Base-by-base conservation (phyloP, 768 basidiomycete species). In the Chalciporus pseudorubinellus region DNA sequence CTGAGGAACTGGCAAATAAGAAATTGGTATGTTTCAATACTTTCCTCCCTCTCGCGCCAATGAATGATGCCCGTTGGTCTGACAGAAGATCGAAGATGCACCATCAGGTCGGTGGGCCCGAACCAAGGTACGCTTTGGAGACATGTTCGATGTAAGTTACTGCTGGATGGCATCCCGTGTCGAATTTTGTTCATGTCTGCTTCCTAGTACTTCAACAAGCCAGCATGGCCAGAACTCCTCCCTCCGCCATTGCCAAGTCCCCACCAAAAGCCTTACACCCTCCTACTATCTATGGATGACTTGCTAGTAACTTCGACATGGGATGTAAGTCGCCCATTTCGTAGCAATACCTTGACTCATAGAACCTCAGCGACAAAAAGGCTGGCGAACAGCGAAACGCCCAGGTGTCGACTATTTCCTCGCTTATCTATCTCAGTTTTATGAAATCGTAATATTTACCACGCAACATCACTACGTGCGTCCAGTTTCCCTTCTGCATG, bases 391-490 rank as follows among this genome's bases (percentile, higher is more conserved):
- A 3, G 95, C 95, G 6, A 99, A 98, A 72, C 84, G 97, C 29
- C 95, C 97, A 1, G 97, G 97, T 4, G 90, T 94, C 14, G 97
- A 99, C 66, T 98, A 99, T 72, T 99, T 99, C 81, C 77, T 99
- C 29, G 95, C 83, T 22, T 99, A 99, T 68, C 82, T 99, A 43
- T 92, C 93, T 0, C 95, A 98, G 64, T 99, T 98, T 74, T 99
- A 93, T 67, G 97, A 99, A 75, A 83, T 98, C 51, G 95, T 98
- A 29, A 77, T 99, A 48, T 99, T 98, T 74, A 98, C 95, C 10
- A 80, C 85, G 16, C 92, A 95, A 72, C 81, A 89, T 50, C 77
- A 81, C 62, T 98, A 95, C 69, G 95, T 95, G 58, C 44, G 90
- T 79, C 33, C 34, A 26, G 3, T 39, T 44, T 48, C 8, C 12